A percentile compares a stretch with the other conserved stretches of the same genome.
Evolutionary conservation across 2,329 filamentous ascomycete species (phyloP).

Genomic region (Penicillium sp.): DNA sequence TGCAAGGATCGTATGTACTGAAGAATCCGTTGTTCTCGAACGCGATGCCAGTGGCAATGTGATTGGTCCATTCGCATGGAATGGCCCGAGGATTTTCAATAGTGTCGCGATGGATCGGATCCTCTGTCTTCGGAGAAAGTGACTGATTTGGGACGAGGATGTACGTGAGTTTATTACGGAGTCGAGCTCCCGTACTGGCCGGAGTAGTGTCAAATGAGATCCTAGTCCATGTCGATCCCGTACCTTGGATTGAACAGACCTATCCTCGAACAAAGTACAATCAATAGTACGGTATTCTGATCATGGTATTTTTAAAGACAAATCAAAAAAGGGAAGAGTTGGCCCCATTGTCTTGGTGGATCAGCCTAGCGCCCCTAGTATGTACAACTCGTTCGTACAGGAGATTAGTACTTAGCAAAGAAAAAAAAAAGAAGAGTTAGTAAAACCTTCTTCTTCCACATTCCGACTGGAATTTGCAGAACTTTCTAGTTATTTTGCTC

Average conservation of each 20-base stretch:
- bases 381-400: background rate
- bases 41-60: background rate
- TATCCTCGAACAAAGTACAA: too few relatives aligned
- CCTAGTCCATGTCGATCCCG: background rate
- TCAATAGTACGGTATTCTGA: background rate
- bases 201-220: background rate
- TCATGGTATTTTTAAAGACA: background rate
- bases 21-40: constrained; percentile 12
- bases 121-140: constrained; percentile 2
- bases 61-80: constrained; percentile 9
- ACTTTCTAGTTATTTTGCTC: background rate
- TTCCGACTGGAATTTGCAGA: background rate
- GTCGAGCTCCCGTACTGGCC: background rate
- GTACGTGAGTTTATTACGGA: background rate
- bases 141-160: background rate
- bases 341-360: constrained; percentile 16
- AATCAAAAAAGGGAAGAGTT: background rate
- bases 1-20: constrained; percentile 6
- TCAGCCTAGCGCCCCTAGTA: constrained; percentile 8
- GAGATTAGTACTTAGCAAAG: background rate
- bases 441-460: background rate
- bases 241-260: too few relatives aligned
- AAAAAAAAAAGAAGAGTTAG: background rate
- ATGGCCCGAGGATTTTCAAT: constrained; percentile 12
- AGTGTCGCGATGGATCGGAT: constrained; percentile 10